phyloP scores from a whole-genome alignment of 768 basidiomycete species.

The Russula sp. region DNA sequence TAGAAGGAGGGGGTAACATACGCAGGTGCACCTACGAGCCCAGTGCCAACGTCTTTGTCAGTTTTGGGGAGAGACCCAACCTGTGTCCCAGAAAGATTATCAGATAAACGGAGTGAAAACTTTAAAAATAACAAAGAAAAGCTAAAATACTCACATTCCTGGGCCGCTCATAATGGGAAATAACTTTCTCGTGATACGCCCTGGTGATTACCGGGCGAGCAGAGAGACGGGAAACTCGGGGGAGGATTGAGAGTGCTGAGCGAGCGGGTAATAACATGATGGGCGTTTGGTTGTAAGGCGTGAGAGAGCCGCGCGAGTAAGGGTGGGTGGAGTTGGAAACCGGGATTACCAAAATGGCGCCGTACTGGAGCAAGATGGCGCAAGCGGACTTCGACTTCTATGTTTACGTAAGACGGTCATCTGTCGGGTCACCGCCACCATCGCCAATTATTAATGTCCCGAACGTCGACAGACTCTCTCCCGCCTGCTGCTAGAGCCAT shows the following conservation, averaged over 20 bases:
- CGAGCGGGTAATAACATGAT: slow-evolving; percentile 72
- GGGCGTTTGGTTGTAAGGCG: slow-evolving; percentile 36
- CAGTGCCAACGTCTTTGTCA: slow-evolving; percentile 91
- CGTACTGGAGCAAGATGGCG: too few species aligned
- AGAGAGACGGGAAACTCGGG: slow-evolving; percentile 44
- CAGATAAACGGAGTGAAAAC: slow-evolving; percentile 48
- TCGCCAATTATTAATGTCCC: too few species aligned
- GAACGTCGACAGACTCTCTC: slow-evolving; percentile 50
- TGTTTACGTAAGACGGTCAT: background rate
- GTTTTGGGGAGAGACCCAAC: slow-evolving; percentile 94
- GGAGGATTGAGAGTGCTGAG: slow-evolving; percentile 45
- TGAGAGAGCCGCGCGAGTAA: slow-evolving; percentile 12
- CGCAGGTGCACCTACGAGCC: slow-evolving; percentile 97
- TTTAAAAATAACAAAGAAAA: slow-evolving; percentile 37
- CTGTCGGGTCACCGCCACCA: slow-evolving; percentile 26
- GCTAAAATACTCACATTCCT: slow-evolving; percentile 70
- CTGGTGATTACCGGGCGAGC: slow-evolving; percentile 57
- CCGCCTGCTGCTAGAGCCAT: slow-evolving; percentile 86
- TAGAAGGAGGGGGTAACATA: slow-evolving; percentile 43
- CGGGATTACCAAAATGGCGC: background rate
- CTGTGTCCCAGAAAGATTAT: slow-evolving; percentile 55
- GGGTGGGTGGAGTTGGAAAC: too few species aligned
- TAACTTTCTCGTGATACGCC: slow-evolving; percentile 93
- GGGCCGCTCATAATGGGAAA: slow-evolving; percentile 95
- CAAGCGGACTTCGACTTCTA: background rate